Percentiles rank a stretch among this genome's conserved stretches.
These are phyloP conservation scores for Eucalyptus guilfoylei DNA, from an alignment of 345 rosid species.

Conservation along the genomic window DNA sequence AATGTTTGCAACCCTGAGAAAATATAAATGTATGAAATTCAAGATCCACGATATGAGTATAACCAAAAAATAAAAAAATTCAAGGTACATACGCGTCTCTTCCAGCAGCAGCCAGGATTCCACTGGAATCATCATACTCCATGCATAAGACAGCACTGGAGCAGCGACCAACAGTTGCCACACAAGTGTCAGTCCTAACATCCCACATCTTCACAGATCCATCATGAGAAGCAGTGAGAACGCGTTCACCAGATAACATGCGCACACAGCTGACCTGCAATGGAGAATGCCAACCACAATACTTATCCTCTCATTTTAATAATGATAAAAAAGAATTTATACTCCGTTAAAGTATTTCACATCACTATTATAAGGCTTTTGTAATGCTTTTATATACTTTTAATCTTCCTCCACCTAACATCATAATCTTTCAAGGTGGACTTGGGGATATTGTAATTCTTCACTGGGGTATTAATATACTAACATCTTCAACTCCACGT, in stretches of 20 bases:
- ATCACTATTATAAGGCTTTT: not conserved
- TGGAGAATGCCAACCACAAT: not conserved
- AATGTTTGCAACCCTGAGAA: constrained; percentile 75
- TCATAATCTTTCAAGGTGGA: not conserved
- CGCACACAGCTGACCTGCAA: constrained; percentile 82
- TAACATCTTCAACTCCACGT: not conserved
- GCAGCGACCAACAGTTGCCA: constrained; percentile 98
- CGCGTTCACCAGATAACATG: constrained; percentile 95
- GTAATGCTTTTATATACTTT: not conserved
- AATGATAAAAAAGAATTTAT: not conserved
- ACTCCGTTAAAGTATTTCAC: not conserved
- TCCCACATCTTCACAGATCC: constrained; percentile 99
- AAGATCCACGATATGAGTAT: not conserved
- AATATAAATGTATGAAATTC: not conserved
- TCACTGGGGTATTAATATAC: not conserved
- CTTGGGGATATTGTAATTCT: not conserved
- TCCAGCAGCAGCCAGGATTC: constrained; percentile 94
- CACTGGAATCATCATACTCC: constrained; percentile 96
- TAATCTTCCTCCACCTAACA: not conserved
- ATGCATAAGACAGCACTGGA: constrained; percentile 83
- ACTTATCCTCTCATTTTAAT: not conserved
- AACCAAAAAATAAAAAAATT: not conserved
- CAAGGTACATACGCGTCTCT: constrained; percentile 78
- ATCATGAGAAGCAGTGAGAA: constrained; percentile 85
- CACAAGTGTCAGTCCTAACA: constrained; percentile 94